Conservation (phyloP, 2,329 filamentous ascomycete species). For the Colletotrichum trifolii region DNA sequence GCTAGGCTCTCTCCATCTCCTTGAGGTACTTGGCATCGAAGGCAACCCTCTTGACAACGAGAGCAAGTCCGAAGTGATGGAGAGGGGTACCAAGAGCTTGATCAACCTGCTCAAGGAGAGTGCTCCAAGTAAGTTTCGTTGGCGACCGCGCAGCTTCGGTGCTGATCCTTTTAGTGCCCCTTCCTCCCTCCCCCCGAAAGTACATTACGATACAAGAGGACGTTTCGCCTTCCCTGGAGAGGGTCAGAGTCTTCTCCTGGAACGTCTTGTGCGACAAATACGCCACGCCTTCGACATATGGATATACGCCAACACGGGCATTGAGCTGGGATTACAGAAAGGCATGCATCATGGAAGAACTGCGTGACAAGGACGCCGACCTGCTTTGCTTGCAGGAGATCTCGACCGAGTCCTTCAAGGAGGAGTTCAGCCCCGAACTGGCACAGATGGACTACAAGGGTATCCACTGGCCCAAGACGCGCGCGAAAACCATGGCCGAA, state of each 20-base stretch:
- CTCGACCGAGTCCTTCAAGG: constrained; percentile 90
- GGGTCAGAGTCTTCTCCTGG: constrained; percentile 89
- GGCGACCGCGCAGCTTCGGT: neutral
- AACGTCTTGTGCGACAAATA: constrained; percentile 97
- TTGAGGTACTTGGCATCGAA: constrained; percentile 91
- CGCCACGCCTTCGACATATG: constrained; percentile 85
- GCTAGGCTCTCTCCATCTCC: constrained; percentile 85
- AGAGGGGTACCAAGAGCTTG: constrained; percentile 86
- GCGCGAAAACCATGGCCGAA: constrained; percentile 91
- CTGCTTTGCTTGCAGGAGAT: constrained; percentile 95
- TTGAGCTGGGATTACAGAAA: constrained; percentile 89
- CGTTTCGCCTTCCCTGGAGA: constrained; percentile 68
- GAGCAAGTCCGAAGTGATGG: constrained; percentile 84
- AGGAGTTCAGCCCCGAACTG: constrained; percentile 88
- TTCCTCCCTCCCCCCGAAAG: constrained; percentile 80
- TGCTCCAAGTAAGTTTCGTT: constrained; percentile 76
- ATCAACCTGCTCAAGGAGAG: constrained; percentile 86
- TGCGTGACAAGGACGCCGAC: constrained; percentile 83
- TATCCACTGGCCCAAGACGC: constrained; percentile 89
- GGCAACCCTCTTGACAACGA: constrained; percentile 86
- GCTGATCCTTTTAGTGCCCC: constrained; percentile 69
- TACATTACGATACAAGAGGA: constrained; percentile 83
- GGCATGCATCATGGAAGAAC: constrained; percentile 84
- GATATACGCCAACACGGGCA: constrained; percentile 86
- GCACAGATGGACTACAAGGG: constrained; percentile 92